Evolutionary conservation across 768 basidiomycete species (phyloP), one percentile per base, ranked within the genome.

Genomic region (Lentinus tigrinus): DNA sequence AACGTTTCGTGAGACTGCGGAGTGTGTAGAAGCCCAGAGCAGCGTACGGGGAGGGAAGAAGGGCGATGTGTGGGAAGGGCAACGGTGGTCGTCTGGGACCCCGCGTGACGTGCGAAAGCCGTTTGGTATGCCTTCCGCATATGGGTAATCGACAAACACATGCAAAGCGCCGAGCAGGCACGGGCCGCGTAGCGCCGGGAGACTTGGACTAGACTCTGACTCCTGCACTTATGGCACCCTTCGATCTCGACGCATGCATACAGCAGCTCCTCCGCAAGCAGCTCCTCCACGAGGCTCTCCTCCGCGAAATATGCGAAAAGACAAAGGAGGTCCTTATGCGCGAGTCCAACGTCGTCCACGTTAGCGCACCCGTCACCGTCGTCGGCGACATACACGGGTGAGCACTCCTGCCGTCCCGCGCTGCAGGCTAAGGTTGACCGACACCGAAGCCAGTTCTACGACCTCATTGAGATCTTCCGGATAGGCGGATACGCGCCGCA

Each of bases 301-400:
- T 99, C 43, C 88, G 95, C 50, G 96, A 99, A 80, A 98, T 99
- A 83, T 98, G 97, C 80, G 96, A 97, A 70, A 98, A 98, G 77
- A 97, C 96, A 16, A 99, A 98, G 72, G 97, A 99, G 71, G 93
- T 99, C 0, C 87, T 99, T 56, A 98, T 98, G 97, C 81, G 94
- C 61, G 97, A 99, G 77, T 94, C 91, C 58, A 99, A 99, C 69
- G 97, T 99, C 57, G 95, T 98, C 7, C 97, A 98, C 69, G 90
- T 99, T 64, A 89, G 86, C 62, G 91, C 96, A 4, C 97, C 97
- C 19, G 94, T 98, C 36, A 99, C 97, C 1, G 97, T 99, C 27
- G 97, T 98, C 38, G 97, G 97, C 51, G 97, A 99, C 72, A 98
- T 99, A 48, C 97, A 99, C 72, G 97, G 95, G 95, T 97, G 76